Conservation (phyloP, 371 early-diverging fungal species). For the Mucor saturninus region DNA sequence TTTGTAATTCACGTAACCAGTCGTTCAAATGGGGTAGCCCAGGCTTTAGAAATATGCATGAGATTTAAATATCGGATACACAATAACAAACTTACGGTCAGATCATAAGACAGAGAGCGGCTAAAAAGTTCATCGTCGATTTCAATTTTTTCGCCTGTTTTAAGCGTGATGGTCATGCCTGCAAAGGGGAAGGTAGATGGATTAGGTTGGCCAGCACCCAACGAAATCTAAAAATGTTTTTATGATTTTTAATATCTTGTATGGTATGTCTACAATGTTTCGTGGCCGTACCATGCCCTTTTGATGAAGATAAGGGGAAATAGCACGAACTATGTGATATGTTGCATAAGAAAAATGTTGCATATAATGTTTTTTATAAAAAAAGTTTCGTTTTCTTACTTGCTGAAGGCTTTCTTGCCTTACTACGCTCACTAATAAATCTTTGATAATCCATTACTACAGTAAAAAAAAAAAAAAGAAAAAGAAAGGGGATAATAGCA, state of each 20-base stretch:
- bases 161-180: constrained; percentile 63
- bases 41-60: constrained; percentile 38
- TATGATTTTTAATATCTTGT: background rate
- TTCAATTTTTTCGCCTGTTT: constrained; percentile 59
- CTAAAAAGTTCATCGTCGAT: constrained; percentile 50
- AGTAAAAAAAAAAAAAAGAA: background rate
- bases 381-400: constrained; percentile 28
- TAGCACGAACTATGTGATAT: constrained; percentile 26
- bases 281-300: constrained; percentile 45
- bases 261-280: background rate
- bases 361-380: background rate
- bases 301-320: constrained; percentile 39
- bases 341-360: background rate
- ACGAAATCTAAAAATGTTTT: constrained; percentile 47
- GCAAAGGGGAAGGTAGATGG: constrained; percentile 74
- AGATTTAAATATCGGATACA: background rate
- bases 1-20: constrained; percentile 71
- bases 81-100: constrained; percentile 46
- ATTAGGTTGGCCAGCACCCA: constrained; percentile 81
- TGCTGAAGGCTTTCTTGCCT: constrained; percentile 48
- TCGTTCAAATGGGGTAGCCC: constrained; percentile 66
- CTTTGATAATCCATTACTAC: constrained; percentile 35
- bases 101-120: constrained; percentile 59
- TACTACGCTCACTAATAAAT: constrained; percentile 44
- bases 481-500: background rate